A percentile compares a stretch with the other conserved stretches of the same genome.
Evolutionary conservation across 148 eudicot species (phyloP).

Genomic region (Amaranthus palmeri): DNA sequence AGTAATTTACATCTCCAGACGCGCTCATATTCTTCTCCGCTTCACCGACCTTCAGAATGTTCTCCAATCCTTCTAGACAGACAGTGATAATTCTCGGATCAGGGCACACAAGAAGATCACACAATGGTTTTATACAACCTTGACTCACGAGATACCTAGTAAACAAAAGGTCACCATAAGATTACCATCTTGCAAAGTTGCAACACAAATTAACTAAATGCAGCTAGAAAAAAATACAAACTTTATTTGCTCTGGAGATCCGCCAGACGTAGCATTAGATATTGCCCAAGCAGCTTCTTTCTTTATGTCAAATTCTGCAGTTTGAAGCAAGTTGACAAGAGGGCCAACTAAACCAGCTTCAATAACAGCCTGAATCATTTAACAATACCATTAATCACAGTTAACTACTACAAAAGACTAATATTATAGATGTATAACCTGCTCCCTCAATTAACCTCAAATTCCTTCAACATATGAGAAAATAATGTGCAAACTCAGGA

Average conservation of each 20-base stretch:
- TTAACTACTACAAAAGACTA: neutral
- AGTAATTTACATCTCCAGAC: slow-evolving; percentile 49
- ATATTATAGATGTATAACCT: too few relatives aligned
- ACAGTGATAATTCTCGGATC: slow-evolving; percentile 80
- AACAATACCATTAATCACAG: slow-evolving; percentile 12
- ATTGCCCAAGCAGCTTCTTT: too few relatives aligned
- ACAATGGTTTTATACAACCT: slow-evolving; percentile 71
- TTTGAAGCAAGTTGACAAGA: slow-evolving; percentile 30
- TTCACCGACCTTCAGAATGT: slow-evolving; percentile 76
- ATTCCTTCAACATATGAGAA: too few relatives aligned
- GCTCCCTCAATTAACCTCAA: too few relatives aligned
- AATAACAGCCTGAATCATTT: slow-evolving; percentile 44
- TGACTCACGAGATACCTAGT: slow-evolving; percentile 57
- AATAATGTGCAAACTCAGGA: too few relatives aligned
- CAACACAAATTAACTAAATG: too few relatives aligned
- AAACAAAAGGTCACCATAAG: slow-evolving; percentile 7
- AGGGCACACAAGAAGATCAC: slow-evolving; percentile 76
- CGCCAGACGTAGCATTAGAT: slow-evolving; percentile 33
- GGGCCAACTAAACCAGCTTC: slow-evolving; percentile 61
- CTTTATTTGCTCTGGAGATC: slow-evolving; percentile 66
- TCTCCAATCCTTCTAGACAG: slow-evolving; percentile 70
- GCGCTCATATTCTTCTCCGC: slow-evolving; percentile 44
- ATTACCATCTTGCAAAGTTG: neutral
- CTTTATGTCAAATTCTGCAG: too few relatives aligned
- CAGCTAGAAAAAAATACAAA: slow-evolving; percentile 19